Evolutionary conservation across 129 eudicot genomes (phyloP).

Genomic region (Silybum marianum): DNA sequence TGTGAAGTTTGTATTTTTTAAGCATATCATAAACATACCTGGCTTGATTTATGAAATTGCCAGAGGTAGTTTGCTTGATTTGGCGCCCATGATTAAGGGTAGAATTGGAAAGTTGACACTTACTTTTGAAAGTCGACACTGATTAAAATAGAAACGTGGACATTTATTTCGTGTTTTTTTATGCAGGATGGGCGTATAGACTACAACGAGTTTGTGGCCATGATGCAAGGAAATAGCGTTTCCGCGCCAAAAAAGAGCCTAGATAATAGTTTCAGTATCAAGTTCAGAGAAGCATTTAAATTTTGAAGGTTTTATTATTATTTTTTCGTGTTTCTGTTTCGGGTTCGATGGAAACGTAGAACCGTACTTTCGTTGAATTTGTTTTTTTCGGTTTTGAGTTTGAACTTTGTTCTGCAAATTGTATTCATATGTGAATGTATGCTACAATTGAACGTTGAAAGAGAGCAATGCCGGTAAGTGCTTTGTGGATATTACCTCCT

Average conservation of each 20-base stretch:
- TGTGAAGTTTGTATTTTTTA: no score
- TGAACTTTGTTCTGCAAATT: conserved; percentile 25
- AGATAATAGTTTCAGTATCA: conserved; percentile 75
- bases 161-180: neutral
- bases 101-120: neutral
- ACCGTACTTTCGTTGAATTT: conserved; percentile 24
- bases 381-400: conserved; percentile 27
- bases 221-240: conserved; percentile 76
- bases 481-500: conserved; percentile 9
- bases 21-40: no score
- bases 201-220: conserved; percentile 80
- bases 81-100: neutral
- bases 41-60: no score
- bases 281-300: conserved; percentile 67
- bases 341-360: neutral
- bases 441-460: conserved; percentile 27
- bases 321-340: conserved; percentile 12
- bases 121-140: neutral
- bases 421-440: conserved; percentile 19
- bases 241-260: conserved; percentile 56
- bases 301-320: conserved; percentile 33
- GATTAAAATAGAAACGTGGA: neutral
- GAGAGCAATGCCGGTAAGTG: neutral
- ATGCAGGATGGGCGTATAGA: conserved; percentile 84
- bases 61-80: no score